phyloP scores from a whole-genome alignment of 106 monocot species.

The Dendrobium chrysotoxum region DNA sequence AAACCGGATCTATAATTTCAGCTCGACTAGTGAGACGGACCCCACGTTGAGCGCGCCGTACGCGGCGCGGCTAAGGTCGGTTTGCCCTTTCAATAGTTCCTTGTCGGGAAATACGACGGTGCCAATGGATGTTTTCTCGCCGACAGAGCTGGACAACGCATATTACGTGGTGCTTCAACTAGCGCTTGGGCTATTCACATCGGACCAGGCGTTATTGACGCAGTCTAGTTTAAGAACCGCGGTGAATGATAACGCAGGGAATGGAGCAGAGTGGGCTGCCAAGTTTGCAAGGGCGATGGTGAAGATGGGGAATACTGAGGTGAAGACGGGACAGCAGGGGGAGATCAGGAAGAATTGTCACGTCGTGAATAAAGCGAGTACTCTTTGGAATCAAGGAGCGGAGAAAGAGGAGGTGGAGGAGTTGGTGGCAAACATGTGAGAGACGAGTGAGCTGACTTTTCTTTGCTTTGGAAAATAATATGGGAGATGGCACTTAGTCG shows the following conservation, averaged over 20 bases:
- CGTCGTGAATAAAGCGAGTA: too few species aligned
- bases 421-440: too few species aligned
- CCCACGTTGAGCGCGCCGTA: slow-evolving; percentile 8
- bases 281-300: slow-evolving; percentile 31
- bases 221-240: neutral
- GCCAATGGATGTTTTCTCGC: neutral
- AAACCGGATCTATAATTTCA: slow-evolving; percentile 33
- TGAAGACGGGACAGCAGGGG: slow-evolving; percentile 36
- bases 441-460: too few species aligned
- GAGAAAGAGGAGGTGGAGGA: too few species aligned
- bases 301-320: slow-evolving; percentile 22
- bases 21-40: slow-evolving; percentile 1
- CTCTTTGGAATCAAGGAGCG: too few species aligned
- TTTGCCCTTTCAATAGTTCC: neutral
- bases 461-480: too few species aligned
- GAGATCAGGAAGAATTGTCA: slow-evolving; percentile 26
- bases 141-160: slow-evolving; percentile 6
- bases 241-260: slow-evolving; percentile 12
- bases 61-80: slow-evolving; percentile 8
- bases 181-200: slow-evolving; percentile 13
- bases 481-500: too few species aligned
- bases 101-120: slow-evolving; percentile 2
- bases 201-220: slow-evolving; percentile 31
- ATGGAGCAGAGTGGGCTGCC: neutral
- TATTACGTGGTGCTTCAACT: slow-evolving; percentile 19